Base-by-base conservation (phyloP, 2,329 filamentous ascomycete species). In the Penicillium sclerotigenum region DNA sequence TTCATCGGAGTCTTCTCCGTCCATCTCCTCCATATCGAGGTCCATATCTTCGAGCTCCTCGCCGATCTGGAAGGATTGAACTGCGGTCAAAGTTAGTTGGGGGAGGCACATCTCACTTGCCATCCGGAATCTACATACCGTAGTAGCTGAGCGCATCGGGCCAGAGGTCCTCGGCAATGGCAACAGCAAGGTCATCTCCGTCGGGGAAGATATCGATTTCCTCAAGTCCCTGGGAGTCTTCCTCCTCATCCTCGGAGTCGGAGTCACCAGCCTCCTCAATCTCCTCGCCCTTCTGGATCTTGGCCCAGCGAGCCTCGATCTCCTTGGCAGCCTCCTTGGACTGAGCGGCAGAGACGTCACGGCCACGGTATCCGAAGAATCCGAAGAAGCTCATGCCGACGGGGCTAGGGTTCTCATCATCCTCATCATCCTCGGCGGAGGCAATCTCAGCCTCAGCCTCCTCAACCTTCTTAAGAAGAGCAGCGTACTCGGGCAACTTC, bases 131-230 rank as follows among this genome's bases (percentile, higher is more conserved):
- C 55, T 22, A 83, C 89, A 77, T 79, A 94, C 90, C 89, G 78
- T 94, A 97, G 78, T 94, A 95, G 74, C 89, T 90, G 73, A 96
- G 87, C 56, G 92, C 93, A 60, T 86, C 85, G 46, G 90, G 89
- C 87, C 88, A 97, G 50, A 97, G 78, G 65, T 97, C 93, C 71
- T 97, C 92, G 9, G 88, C 85, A 64, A 97, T 80, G 58, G 86
- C 81, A 60, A 91, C 82, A 37, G 91, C 92, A 46, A 97, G 75
- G 59, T 92, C 88, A 64, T 95, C 91, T 22, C 90, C 93, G 41
- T 86, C 85, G n/a, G 89, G 88, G 80, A 94, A 96, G 65, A 96
- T 87, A 75, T 97, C 93, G 46, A 87, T 81, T 52, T 87, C 85
- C 59, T 87, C 82, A 63, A 87, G 83, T 60, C 87, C 83, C 29